Conservation (phyloP, 139 green algal species). For the Helicosporidium sp. region DNA sequence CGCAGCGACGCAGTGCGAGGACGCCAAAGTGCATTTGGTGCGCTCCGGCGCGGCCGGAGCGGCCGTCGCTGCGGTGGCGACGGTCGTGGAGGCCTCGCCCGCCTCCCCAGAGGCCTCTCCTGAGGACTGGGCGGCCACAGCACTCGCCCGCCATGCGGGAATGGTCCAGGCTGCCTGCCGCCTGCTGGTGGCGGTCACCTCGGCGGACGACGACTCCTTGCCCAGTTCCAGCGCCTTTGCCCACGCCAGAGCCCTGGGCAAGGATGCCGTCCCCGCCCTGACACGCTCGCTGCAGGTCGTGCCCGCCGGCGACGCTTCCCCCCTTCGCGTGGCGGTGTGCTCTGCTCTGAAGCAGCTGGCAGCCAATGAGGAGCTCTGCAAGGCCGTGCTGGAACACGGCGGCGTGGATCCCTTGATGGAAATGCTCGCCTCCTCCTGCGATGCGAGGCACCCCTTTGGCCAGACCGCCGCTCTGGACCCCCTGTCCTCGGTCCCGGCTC, state of each 20-base stretch:
- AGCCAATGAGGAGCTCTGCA: slow-evolving; percentile 51
- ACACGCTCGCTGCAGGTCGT: background rate
- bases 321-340: slow-evolving; percentile 1
- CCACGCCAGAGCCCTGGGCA: slow-evolving; percentile 23
- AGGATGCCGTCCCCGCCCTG: slow-evolving; percentile 14
- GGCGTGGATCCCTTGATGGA: too few relatives aligned
- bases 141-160: background rate
- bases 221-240: slow-evolving; percentile 30
- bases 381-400: slow-evolving; percentile 15
- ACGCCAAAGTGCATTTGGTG: slow-evolving; percentile 30
- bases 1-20: slow-evolving; percentile 25
- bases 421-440: background rate
- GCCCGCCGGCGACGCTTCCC: background rate
- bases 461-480: too few relatives aligned
- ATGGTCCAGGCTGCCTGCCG: slow-evolving; percentile 13
- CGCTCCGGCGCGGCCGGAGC: slow-evolving; percentile 3
- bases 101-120: too few relatives aligned
- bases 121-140: background rate
- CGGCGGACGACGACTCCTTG: slow-evolving; percentile 39
- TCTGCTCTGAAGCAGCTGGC: slow-evolving; percentile 20
- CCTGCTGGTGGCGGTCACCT: slow-evolving; percentile 26
- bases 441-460: too few relatives aligned
- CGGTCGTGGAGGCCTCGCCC: too few relatives aligned
- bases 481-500: too few relatives aligned
- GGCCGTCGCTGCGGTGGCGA: slow-evolving; percentile 7